Evolutionary conservation across 768 basidiomycete genomes (phyloP), one percentile per base, ranked within the genome.

Genomic region (Phaeolepiota aurea): DNA sequence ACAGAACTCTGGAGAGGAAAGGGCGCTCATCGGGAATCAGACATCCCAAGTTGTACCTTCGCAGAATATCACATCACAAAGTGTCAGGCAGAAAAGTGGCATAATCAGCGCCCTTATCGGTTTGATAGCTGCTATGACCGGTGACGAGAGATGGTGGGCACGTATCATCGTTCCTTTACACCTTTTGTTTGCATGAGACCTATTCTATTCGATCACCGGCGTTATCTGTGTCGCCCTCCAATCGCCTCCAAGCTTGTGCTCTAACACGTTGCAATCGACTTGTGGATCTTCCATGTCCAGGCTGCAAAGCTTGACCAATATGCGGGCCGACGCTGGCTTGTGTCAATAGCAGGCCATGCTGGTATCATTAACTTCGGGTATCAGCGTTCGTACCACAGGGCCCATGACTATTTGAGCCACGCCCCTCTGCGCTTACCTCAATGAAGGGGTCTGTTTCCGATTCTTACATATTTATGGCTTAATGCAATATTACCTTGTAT

Each of bases 261-360:
- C n/a, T n/a, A 31, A 35, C 33, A 35, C 33, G 33, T 16, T 35
- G 12, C 33, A 35, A 19, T 35, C 33, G 18, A 5, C 9, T 5
- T 35, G 12, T 7, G 16, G 33, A 35, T 35, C 33, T 35, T 35
- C 33, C 15, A 35, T 35, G 33, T 35, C 33, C 7, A 35, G 12
- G 33, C n/a, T n/a, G 12, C 9, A 35, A 15, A 28, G 25, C 25
- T 28, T 28, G n/a, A 28, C n/a, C n/a, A 28, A 7, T 28, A 7
- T 28, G n/a, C 25, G 25, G 25, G 7, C 25, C 25, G 25, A 28
- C 33, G 7, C 33, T 35, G 9, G 33, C 16, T 19, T 9, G 28
- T 31, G 28, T 14, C 14, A 14, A 31, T 10, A 9, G 14, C 28
- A 9, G 7, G 12, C 18, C 18, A 5, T 35, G 33, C 33, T 16